A percentile compares a stretch with the other conserved stretches of the same genome.
Conservation (phyloP, 768 basidiomycete genomes). For the Phylloporus scabripes region DNA sequence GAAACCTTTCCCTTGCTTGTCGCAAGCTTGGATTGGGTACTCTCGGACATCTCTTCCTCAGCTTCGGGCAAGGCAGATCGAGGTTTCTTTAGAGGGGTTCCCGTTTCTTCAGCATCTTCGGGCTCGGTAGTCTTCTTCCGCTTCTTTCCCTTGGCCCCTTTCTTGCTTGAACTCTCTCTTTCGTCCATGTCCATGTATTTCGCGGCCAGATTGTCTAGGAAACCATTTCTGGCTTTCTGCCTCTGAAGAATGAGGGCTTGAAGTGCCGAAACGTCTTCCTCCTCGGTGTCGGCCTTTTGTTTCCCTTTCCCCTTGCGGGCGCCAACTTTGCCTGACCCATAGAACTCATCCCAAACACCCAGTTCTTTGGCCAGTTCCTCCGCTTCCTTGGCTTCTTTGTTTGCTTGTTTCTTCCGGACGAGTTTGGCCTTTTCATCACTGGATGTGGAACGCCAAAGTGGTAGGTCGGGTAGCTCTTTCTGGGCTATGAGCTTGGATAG, state of each 20-base stretch:
- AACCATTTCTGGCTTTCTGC: constrained; percentile 61
- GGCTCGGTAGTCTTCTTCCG: constrained; percentile 36
- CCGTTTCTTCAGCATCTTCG: constrained; percentile 33
- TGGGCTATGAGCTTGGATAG: constrained; percentile 64
- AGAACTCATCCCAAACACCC: constrained; percentile 94
- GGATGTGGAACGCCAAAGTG: constrained; percentile 62
- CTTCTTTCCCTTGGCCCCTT: constrained; percentile 48
- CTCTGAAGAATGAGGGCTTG: constrained; percentile 80
- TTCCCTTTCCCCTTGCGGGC: constrained; percentile 53
- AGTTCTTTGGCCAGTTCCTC: constrained; percentile 79
- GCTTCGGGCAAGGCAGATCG: constrained; percentile 47
- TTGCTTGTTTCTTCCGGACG: constrained; percentile 64
- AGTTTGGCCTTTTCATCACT: constrained; percentile 78
- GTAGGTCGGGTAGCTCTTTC: constrained; percentile 49
- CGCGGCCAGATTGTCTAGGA: constrained; percentile 68
- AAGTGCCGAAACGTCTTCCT: constrained; percentile 63
- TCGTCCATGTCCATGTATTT: constrained; percentile 58
- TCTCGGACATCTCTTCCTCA: constrained; percentile 60
- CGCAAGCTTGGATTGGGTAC: constrained; percentile 52
- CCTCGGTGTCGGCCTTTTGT: constrained; percentile 40
- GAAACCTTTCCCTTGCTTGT: constrained; percentile 41
- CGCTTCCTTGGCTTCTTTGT: constrained; percentile 80
- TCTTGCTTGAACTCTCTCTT: constrained; percentile 29
- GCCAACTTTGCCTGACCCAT: constrained; percentile 66
- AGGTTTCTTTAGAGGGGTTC: constrained; percentile 48